Evolutionary conservation across 805 yeast species (phyloP).

Genomic region (Ogataea ganodermae): DNA sequence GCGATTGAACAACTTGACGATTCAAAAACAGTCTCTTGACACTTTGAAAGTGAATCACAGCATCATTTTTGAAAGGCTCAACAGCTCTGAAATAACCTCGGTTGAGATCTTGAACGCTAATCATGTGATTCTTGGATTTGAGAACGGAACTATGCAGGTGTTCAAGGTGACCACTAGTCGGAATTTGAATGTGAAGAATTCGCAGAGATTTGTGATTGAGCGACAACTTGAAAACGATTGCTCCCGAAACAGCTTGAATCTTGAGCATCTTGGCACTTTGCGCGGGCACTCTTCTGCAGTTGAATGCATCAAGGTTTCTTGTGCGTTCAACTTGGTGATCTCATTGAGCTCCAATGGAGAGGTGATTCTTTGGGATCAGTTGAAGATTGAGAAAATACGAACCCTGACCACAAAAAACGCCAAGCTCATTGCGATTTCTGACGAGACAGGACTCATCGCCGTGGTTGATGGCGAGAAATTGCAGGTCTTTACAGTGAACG

Average conservation of each 20-base stretch:
- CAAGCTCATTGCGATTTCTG: slow-evolving; percentile 46
- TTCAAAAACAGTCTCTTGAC: slow-evolving; percentile 16
- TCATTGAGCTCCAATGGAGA: slow-evolving; percentile 57
- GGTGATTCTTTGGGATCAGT: slow-evolving; percentile 65
- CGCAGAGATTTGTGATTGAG: slow-evolving; percentile 24
- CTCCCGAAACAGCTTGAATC: neutral
- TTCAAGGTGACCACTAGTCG: slow-evolving; percentile 19
- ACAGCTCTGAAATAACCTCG: slow-evolving; percentile 40
- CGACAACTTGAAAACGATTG: slow-evolving; percentile 6
- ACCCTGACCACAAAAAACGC: slow-evolving; percentile 22
- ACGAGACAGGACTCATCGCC: slow-evolving; percentile 57
- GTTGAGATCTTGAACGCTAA: slow-evolving; percentile 44
- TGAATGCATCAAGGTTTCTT: slow-evolving; percentile 47
- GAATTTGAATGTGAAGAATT: slow-evolving; percentile 46
- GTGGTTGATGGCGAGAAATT: slow-evolving; percentile 33
- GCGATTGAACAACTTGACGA: slow-evolving; percentile 4
- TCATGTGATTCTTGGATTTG: slow-evolving; percentile 50
- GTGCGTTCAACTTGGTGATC: slow-evolving; percentile 54
- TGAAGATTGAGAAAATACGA: slow-evolving; percentile 52
- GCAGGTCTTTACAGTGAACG: slow-evolving; percentile 54
- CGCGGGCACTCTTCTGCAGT: slow-evolving; percentile 60
- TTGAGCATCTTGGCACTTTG: slow-evolving; percentile 34
- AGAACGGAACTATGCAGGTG: slow-evolving; percentile 60
- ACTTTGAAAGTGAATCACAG: slow-evolving; percentile 39
- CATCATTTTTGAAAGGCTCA: slow-evolving; percentile 44